phyloP scores from a whole-genome alignment of 208 protist species.

The Crithidia acanthocephali region DNA sequence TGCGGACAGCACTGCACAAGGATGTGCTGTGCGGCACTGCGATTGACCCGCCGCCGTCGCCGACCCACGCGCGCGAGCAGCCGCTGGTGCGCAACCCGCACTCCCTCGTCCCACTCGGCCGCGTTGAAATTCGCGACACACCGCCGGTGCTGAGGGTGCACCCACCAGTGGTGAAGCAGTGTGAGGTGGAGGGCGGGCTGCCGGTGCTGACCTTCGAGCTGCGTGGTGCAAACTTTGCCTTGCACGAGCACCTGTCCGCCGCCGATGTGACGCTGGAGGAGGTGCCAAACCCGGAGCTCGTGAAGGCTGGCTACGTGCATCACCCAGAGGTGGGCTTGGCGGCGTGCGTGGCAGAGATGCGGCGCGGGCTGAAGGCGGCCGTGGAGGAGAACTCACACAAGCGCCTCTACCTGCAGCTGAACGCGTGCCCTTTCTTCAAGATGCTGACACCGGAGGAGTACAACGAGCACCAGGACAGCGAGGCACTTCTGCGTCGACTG shows the following conservation, averaged over 20 bases:
- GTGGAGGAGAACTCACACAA: slow-evolving; percentile 49
- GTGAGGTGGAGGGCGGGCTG: slow-evolving; percentile 83
- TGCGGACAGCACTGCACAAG: slow-evolving; percentile 85
- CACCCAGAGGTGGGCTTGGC: slow-evolving; percentile 53
- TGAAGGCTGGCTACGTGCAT: background rate
- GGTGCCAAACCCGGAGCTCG: slow-evolving; percentile 62
- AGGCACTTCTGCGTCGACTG: slow-evolving; percentile 57
- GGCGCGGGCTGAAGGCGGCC: slow-evolving; percentile 40
- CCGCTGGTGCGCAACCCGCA: slow-evolving; percentile 40
- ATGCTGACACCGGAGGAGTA: slow-evolving; percentile 82
- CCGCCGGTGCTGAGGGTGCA: slow-evolving; percentile 43
- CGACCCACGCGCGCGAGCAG: slow-evolving; percentile 10
- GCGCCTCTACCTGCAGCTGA: slow-evolving; percentile 68
- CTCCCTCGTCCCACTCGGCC: slow-evolving; percentile 63
- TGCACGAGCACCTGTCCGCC: slow-evolving; percentile 17
- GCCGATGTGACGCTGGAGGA: slow-evolving; percentile 65
- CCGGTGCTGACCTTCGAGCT: slow-evolving; percentile 70
- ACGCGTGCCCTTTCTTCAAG: slow-evolving; percentile 69
- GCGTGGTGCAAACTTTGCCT: slow-evolving; percentile 53
- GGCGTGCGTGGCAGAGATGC: slow-evolving; percentile 67
- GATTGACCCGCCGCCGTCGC: slow-evolving; percentile 34
- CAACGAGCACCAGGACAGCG: slow-evolving; percentile 84
- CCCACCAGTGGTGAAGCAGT: slow-evolving; percentile 79
- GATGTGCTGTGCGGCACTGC: slow-evolving; percentile 79
- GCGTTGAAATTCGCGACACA: slow-evolving; percentile 70